Conservation (phyloP, 495 filamentous ascomycete species). For the Neurospora africana region DNA sequence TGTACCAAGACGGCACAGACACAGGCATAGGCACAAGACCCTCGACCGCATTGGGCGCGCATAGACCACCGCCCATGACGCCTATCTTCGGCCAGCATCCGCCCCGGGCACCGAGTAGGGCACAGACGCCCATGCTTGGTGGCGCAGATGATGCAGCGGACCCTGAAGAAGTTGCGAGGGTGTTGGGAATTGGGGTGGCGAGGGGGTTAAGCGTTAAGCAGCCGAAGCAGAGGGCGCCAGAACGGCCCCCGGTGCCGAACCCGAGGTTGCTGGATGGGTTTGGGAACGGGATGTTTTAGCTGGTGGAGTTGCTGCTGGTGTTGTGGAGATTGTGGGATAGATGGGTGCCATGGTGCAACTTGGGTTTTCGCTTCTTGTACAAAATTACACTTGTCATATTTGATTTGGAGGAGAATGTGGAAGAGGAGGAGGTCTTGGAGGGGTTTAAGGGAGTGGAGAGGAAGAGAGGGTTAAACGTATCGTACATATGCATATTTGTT, state of each 20-base stretch:
- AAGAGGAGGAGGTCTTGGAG: background rate
- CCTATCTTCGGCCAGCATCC: background rate
- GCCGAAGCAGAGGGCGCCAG: constrained; percentile 1
- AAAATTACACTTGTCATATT: background rate
- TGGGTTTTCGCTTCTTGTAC: background rate
- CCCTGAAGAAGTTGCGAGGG: background rate
- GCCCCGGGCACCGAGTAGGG: background rate
- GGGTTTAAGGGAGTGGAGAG: background rate
- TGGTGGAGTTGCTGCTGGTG: background rate
- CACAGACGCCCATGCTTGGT: constrained; percentile 9
- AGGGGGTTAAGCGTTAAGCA: constrained; percentile 20
- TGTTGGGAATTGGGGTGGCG: constrained; percentile 22
- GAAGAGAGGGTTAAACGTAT: background rate
- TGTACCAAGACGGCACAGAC: background rate
- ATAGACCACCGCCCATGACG: background rate
- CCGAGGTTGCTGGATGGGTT: constrained; percentile 12
- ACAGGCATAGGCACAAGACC: background rate
- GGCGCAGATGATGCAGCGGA: background rate
- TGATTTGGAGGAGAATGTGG: background rate
- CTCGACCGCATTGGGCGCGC: background rate
- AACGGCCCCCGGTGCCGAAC: background rate
- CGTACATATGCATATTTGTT: background rate
- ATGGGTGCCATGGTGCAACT: background rate
- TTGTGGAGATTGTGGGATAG: background rate
- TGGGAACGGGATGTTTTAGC: constrained; percentile 19